Evolutionary conservation across 345 rosid genomes (phyloP), one percentile per base, ranked within the genome.

Genomic region (Cochlearia excelsa): DNA sequence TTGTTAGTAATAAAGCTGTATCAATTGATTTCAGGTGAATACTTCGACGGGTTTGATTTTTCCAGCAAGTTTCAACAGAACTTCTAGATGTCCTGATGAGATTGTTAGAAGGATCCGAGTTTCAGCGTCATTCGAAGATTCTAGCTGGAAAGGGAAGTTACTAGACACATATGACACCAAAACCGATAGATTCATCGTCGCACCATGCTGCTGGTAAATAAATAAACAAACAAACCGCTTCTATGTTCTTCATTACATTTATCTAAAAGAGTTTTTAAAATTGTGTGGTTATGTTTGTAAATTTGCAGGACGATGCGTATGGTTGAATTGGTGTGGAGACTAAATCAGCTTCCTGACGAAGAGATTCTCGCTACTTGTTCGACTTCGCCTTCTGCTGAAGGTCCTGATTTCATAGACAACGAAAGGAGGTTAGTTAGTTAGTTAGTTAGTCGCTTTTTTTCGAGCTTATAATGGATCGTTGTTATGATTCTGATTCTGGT

Each of bases 381-480:
- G 27, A 83, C 95, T 54, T 86, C 98, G 59, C 98, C 95, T 69
- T 66, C 55, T 53, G 87, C 93, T n/a, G 96, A 88, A 75, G 84
- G 79, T 53, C 87, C 88, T 43, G 93, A 92, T 63, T 92, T 92
- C 69, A 86, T 92, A 60, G 84, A 77, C 56, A 79, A 76, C 51
- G 30, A 49, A 46, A 73, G 83, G 77, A 78, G 85, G 96, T 88
- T 53, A 57, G 54, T 58, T 39, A 52, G 39, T 1, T 8, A 16
- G 23, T 16, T 16, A 16, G 23, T 16, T 33, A 33, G 35, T 33
- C 35, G 5, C 3, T 33, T 33, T 5, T 33, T 33, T 33, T 16
- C 23, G 23, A 16, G 23, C 23, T 16, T 16, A 16, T 16, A 16
- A 16, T 16, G 23, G 23, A 16, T 16, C 23, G 23, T 16, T 16